Conservation (phyloP, 495 filamentous ascomycete species). For the Aspergillus cavernicola region DNA sequence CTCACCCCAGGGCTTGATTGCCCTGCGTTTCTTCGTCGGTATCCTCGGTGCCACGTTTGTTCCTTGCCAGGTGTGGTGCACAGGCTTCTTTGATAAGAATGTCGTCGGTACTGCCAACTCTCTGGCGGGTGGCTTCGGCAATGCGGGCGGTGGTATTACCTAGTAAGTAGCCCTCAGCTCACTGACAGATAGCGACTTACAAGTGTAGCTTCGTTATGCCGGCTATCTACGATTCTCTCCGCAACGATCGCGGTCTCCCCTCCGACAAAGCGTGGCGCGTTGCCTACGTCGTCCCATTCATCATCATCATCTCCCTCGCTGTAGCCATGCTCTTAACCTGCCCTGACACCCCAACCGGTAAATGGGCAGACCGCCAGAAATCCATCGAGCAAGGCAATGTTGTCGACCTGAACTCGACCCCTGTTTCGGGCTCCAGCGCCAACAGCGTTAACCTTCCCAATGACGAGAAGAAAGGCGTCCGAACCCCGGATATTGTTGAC, state of each 20-base stretch:
- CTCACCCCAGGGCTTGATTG: constrained; percentile 64
- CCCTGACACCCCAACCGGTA: constrained; percentile 78
- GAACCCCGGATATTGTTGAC: constrained; percentile 32
- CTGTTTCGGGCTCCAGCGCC: constrained; percentile 29
- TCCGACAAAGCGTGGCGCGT: constrained; percentile 78
- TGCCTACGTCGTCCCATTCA: constrained; percentile 79
- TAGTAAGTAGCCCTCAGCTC: constrained; percentile 31
- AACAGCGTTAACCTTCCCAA: constrained; percentile 33
- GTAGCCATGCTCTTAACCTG: constrained; percentile 67
- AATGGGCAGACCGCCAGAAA: constrained; percentile 70
- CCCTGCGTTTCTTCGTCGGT: constrained; percentile 86
- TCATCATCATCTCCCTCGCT: constrained; percentile 65
- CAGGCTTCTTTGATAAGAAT: constrained; percentile 94
- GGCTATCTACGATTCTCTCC: constrained; percentile 77
- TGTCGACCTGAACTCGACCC: constrained; percentile 42
- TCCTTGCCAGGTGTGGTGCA: constrained; percentile 95
- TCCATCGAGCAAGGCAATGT: constrained; percentile 38
- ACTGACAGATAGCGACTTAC: neutral
- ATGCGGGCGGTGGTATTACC: constrained; percentile 84
- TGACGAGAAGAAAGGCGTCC: constrained; percentile 39
- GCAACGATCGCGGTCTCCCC: constrained; percentile 51
- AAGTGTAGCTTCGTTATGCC: constrained; percentile 81
- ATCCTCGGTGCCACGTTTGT: constrained; percentile 90
- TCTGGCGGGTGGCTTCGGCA: constrained; percentile 81
- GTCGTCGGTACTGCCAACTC: constrained; percentile 90